These are phyloP conservation scores for Cercospora sesami DNA, from an alignment of 2,329 filamentous ascomycete genomes.

Conservation along the genomic window DNA sequence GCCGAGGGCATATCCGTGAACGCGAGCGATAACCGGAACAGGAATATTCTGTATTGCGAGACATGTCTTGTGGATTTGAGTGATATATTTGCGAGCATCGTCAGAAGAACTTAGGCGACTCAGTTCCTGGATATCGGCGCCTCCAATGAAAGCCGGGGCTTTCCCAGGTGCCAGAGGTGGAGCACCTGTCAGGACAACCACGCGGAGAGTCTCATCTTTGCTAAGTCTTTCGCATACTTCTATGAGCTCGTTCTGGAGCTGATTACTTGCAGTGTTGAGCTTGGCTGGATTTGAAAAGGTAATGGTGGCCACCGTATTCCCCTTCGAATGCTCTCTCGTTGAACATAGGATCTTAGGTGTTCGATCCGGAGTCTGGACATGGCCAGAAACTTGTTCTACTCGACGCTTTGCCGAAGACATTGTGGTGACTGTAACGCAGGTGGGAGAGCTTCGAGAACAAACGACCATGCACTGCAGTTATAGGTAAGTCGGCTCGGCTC, in stretches of 20 bases:
- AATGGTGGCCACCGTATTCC: background rate
- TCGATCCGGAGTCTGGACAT: background rate
- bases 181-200: background rate
- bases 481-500: background rate
- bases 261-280: background rate
- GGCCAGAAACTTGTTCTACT: background rate
- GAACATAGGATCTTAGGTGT: background rate
- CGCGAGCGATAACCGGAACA: background rate
- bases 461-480: background rate
- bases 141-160: background rate
- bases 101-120: background rate
- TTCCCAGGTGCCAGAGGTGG: background rate
- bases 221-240: background rate
- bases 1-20: background rate
- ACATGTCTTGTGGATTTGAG: background rate
- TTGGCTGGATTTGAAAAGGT: background rate
- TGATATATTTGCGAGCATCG: background rate
- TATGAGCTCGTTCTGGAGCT: background rate
- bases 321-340: background rate
- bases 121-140: background rate
- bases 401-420: background rate
- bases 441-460: background rate
- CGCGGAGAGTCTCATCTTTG: background rate
- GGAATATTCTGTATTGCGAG: background rate
- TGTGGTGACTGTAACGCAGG: background rate